Evolutionary conservation across 176 grass and related monocot species (phyloP), one percentile per base, ranked within the genome.

Genomic region (Guadua angustifolia): DNA sequence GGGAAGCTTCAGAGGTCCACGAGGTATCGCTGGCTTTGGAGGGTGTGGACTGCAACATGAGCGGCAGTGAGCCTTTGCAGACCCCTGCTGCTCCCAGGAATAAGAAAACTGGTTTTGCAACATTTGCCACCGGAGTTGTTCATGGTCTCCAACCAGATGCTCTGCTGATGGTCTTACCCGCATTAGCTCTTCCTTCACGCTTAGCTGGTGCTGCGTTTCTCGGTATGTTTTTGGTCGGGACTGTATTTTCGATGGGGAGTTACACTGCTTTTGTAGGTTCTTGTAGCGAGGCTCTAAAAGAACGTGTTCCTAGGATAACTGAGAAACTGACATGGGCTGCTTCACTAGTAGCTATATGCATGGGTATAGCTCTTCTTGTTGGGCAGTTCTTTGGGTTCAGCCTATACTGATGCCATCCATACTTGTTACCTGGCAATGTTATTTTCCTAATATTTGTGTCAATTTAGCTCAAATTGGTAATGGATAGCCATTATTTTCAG

Each of bases 321-420:
- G 93, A 99, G 91, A 99, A 96, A 42, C 74, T 99, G 88, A 99
- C 97, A 19, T 99, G 97, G 97, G 93, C 86, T 42, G 97, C 97
- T 56, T 99, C 97, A 16, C 81, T 99, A 84, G 29, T 94, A 75
- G 97, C 97, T 6, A 86, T 99, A 85, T 93, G 80, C 26, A 90
- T 99, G 91, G 97, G 97, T 7, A 22, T 99, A 51, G 89, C 93
- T 62, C 90, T 99, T 67, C 43, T 99, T 15, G 71, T 94, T 40
- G 93, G 97, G 82, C 93, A 94, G 79, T 88, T 91, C 74, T 95
- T 96, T 71, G 97, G 97, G 29, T 91, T 99, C 77, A 96, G 89
- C 71, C 73, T 99, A 58, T 99, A 95, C 46, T 93, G 86, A 88
- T 93, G 66, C 4, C 12, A 25, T 45, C 25, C 19, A 8, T 13